phyloP scores from a whole-genome alignment of 192 early-diverging fungal genomes.

The Coemansia sp. region DNA sequence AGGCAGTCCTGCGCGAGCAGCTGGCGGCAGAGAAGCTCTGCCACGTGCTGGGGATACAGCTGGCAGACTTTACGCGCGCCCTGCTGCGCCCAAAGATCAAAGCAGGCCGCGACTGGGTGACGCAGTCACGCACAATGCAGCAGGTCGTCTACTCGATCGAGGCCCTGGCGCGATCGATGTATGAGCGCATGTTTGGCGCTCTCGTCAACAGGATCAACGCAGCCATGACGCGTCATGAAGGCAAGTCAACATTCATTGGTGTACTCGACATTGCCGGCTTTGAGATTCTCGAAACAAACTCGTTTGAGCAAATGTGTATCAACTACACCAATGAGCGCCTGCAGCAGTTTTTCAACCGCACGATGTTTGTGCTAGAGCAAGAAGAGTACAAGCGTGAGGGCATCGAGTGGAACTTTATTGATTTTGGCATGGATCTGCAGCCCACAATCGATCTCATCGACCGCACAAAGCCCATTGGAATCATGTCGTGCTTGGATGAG shows the following conservation, averaged over 20 bases:
- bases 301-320: constrained; percentile 99
- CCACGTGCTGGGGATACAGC: constrained; percentile 88
- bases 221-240: constrained; percentile 59
- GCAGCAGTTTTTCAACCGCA: constrained; percentile 99
- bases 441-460: constrained; percentile 99
- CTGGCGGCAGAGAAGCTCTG: constrained; percentile 84
- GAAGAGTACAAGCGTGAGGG: constrained; percentile 96
- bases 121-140: constrained; percentile 79
- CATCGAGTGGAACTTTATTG: constrained; percentile 98
- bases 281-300: constrained; percentile 97
- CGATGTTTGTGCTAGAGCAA: constrained; percentile 99
- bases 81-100: constrained; percentile 88
- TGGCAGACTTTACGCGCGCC: constrained; percentile 82
- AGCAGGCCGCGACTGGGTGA: constrained; percentile 96
- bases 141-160: constrained; percentile 90
- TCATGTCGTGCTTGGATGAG: constrained; percentile 94
- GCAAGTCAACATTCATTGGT: constrained; percentile 88
- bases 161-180: constrained; percentile 85
- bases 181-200: constrained; percentile 94
- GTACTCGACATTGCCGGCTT: constrained; percentile 99
- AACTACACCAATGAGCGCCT: constrained; percentile 99
- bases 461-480: constrained; percentile 94
- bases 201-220: constrained; percentile 88
- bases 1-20: constrained; percentile 79
- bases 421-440: constrained; percentile 96